Evolutionary conservation across 768 basidiomycete species (phyloP).

Genomic region (Rhodotorula sphaerocarpa): DNA sequence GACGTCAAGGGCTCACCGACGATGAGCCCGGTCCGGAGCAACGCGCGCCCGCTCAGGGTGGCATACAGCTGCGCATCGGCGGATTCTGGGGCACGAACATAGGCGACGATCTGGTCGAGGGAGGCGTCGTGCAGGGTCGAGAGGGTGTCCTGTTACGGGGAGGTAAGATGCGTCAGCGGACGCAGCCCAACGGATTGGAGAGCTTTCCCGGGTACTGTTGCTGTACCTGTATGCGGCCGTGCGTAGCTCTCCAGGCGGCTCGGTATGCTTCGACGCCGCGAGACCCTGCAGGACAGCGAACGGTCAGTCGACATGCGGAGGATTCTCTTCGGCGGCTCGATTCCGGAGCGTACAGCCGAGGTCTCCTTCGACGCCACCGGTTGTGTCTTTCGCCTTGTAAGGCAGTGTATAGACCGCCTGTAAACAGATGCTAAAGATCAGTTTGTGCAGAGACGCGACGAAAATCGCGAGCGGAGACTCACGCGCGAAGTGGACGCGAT

Average conservation of each 20-base stretch:
- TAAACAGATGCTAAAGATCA: background rate
- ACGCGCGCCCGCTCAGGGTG: background rate
- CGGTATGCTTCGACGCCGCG: slow-evolving; percentile 8
- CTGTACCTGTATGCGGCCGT: background rate
- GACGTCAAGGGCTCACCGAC: slow-evolving; percentile 23
- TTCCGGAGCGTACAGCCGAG: background rate
- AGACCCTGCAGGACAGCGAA: background rate
- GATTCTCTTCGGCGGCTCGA: too few relatives aligned
- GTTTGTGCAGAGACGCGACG: background rate
- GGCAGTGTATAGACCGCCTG: slow-evolving; percentile 31
- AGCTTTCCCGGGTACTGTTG: background rate
- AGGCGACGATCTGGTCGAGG: slow-evolving; percentile 25
- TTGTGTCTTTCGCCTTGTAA: background rate
- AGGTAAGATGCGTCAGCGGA: too few relatives aligned
- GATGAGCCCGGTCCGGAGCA: slow-evolving; percentile 25
- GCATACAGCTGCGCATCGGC: background rate
- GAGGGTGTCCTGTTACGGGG: slow-evolving; percentile 8
- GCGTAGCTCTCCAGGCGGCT: background rate
- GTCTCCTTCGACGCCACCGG: background rate
- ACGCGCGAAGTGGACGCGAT: slow-evolving; percentile 26
- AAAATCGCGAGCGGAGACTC: background rate
- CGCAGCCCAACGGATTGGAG: too few relatives aligned
- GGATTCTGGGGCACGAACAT: background rate
- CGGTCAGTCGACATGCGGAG: too few relatives aligned
- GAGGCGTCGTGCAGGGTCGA: slow-evolving; percentile 28